Evolutionary conservation across 306 rosid genomes (phyloP), one percentile per base, ranked within the genome.

Genomic region (Gastrolobium villosum): DNA sequence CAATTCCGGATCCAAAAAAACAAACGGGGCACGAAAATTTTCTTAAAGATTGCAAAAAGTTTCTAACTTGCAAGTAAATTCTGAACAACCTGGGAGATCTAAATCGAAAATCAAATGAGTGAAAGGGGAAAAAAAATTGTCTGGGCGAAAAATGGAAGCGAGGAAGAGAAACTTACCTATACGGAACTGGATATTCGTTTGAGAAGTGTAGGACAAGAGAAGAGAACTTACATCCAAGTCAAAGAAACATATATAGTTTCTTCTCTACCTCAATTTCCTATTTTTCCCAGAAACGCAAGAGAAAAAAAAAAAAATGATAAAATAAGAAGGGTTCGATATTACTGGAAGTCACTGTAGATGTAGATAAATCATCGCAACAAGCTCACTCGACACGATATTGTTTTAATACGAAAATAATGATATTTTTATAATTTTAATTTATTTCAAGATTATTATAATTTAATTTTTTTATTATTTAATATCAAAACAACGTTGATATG

Each of bases 1-100:
- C 74, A 82, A 45, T 70, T 70, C 50, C 43, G 59, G 78, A 75
- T 70, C 80, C 66, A 70, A 75, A 66, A 65, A 2, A 44, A 28
- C 37, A 34, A 62, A 55, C 34, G 43, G 52, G 43, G n/a, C 36
- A 71, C 36, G 10, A 10, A 48, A 20, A 4, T 30, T 56, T 10
- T 7, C 5, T 15, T 37, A 3, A 26, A 7, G 40, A 15, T 56
- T 48, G 50, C 77, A 35, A 56, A 72, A 67, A 20, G 20, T 11
- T 70, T 20, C 36, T 2, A 65, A 46, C 43, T 75, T 75, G 32
- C 3, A 35, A 71, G 66, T 70, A 49, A 84, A 76, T 59, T 71
- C 39, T 34, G 77, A 60, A 64, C 76, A 78, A 72, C 72, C 36
- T 34, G 53, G 36, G 49, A 57, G 70, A 72, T 44, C 4, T 36